Conservation (phyloP, 1,284 basidiomycete genomes). For the Ganoderma lingzhi region DNA sequence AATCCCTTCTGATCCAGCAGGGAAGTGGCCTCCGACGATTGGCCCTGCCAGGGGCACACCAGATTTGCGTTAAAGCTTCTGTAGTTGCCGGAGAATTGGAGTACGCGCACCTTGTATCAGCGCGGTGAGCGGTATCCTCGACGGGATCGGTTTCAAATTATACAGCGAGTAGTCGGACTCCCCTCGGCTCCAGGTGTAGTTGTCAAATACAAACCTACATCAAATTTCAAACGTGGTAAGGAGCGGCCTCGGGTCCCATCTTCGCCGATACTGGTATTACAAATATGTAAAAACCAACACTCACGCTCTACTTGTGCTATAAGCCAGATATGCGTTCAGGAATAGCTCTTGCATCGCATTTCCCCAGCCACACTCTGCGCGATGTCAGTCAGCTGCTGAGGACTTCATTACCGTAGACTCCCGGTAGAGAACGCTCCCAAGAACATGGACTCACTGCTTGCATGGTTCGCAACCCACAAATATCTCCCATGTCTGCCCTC, state of each 20-base stretch:
- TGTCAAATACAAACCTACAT: slow-evolving; percentile 49
- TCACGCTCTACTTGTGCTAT: slow-evolving; percentile 44
- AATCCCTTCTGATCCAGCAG: slow-evolving; percentile 36
- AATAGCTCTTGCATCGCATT: slow-evolving; percentile 53
- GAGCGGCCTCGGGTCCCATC: neutral
- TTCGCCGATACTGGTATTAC: slow-evolving; percentile 16
- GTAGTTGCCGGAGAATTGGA: slow-evolving; percentile 21
- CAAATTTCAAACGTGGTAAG: neutral
- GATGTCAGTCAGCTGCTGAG: neutral
- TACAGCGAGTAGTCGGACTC: slow-evolving; percentile 42
- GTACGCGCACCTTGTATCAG: slow-evolving; percentile 38
- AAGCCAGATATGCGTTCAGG: slow-evolving; percentile 44
- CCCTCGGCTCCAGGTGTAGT: slow-evolving; percentile 46
- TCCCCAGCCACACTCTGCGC: slow-evolving; percentile 48
- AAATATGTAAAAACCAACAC: slow-evolving; percentile 24
- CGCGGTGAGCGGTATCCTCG: slow-evolving; percentile 46
- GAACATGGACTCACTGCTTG: slow-evolving; percentile 41
- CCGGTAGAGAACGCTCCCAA: no score
- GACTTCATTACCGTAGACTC: neutral
- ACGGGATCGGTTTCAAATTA: slow-evolving; percentile 44
- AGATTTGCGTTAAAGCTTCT: slow-evolving; percentile 27
- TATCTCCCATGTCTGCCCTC: slow-evolving; percentile 54
- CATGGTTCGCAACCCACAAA: slow-evolving; percentile 57
- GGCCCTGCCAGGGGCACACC: slow-evolving; percentile 40
- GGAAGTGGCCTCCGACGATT: slow-evolving; percentile 48